phyloP scores from a whole-genome alignment of 2,329 filamentous ascomycete species.

The Fonsecaea pedrosoi region DNA sequence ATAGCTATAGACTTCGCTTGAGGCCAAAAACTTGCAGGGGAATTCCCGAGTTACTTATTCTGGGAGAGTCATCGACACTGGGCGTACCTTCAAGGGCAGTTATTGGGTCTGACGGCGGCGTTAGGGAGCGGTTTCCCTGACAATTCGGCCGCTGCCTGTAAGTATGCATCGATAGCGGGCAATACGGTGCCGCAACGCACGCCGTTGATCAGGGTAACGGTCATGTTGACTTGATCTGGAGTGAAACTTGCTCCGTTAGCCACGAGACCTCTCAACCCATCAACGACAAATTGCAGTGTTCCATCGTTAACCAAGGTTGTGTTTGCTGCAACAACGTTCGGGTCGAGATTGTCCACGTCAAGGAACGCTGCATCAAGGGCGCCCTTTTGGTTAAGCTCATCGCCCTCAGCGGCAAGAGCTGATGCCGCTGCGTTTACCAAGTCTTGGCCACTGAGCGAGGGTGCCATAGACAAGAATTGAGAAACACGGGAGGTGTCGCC shows the following conservation, averaged over 20 bases:
- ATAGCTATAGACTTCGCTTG: too few species aligned
- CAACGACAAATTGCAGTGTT: background rate
- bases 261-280: background rate
- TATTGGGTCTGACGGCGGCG: too few species aligned
- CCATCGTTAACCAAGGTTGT: background rate
- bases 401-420: background rate
- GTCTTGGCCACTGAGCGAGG: background rate
- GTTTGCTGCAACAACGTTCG: conserved; percentile 1
- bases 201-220: background rate
- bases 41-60: too few species aligned
- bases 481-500: background rate
- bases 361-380: conserved; percentile 7
- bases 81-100: too few species aligned
- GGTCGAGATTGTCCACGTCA: background rate
- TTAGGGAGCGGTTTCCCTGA: too few species aligned
- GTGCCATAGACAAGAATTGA: background rate
- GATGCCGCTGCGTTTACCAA: background rate
- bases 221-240: background rate
- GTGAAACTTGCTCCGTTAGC: background rate
- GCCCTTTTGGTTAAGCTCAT: conserved; percentile 7
- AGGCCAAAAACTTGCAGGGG: too few species aligned
- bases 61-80: too few species aligned
- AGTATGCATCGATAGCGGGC: conserved; percentile 4
- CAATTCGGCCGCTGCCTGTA: background rate
- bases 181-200: background rate